Percentiles rank a stretch among this genome's conserved stretches.
phyloP scores from a whole-genome alignment of 1,284 basidiomycete genomes.

The Rhodotorula mucilaginosa region DNA sequence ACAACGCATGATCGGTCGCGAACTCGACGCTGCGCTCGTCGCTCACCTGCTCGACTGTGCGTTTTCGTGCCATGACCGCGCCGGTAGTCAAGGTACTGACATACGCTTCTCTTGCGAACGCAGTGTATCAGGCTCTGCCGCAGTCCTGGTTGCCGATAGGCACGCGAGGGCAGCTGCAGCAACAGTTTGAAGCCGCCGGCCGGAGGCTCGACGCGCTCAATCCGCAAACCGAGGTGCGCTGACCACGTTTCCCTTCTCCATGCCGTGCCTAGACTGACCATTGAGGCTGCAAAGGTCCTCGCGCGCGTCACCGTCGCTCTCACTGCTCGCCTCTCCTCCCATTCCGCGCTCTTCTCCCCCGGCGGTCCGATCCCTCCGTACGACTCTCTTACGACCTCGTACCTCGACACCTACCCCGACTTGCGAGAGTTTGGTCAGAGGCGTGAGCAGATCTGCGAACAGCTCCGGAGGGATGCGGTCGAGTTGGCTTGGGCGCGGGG shows the following conservation, averaged over 20 bases:
- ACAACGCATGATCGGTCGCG: not conserved
- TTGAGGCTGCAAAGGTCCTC: constrained; percentile 15
- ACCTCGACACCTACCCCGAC: constrained; percentile 21
- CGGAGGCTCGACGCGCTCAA: constrained; percentile 19
- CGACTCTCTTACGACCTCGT: constrained; percentile 19
- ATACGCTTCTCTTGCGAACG: too few species aligned
- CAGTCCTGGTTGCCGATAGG: constrained; percentile 36
- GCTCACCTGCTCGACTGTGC: constrained; percentile 29
- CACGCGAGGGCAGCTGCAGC: constrained; percentile 12
- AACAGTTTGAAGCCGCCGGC: constrained; percentile 30
- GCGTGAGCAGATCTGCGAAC: constrained; percentile 23
- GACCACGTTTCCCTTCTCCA: not conserved
- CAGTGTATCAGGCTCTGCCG: constrained; percentile 29
- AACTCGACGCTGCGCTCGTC: constrained; percentile 18
- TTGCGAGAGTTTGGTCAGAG: constrained; percentile 28
- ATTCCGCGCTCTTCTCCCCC: constrained; percentile 18
- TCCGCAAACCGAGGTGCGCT: constrained; percentile 30
- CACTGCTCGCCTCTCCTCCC: constrained; percentile 34
- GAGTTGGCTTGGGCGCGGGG: constrained; percentile 33
- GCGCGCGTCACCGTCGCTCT: constrained; percentile 36
- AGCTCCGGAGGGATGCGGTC: constrained; percentile 27
- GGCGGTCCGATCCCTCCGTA: constrained; percentile 13
- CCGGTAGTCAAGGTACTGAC: not conserved
- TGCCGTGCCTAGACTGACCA: not conserved
- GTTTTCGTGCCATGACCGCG: not conserved